Conservation (phyloP, 192 early-diverging fungal genomes). For the Jimgerdemannia lactiflua region DNA sequence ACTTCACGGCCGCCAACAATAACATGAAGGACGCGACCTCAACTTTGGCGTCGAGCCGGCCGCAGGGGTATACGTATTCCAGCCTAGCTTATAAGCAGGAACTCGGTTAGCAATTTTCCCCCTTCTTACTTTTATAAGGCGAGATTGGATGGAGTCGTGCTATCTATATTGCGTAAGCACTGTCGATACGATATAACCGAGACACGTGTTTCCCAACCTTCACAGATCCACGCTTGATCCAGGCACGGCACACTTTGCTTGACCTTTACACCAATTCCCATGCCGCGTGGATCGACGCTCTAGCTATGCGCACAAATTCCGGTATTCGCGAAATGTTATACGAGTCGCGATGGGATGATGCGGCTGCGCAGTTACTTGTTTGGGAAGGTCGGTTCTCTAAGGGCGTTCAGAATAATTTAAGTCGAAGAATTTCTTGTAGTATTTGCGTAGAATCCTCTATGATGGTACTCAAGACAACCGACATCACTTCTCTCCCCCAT, state of each 20-base stretch:
- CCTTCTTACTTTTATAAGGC: too few relatives aligned
- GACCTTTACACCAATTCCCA: not conserved
- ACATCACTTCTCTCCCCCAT: slow-evolving; percentile 1
- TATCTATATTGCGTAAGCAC: not conserved
- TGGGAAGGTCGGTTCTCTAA: slow-evolving; percentile 9
- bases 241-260: not conserved
- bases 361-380: not conserved
- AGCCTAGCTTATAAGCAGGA: not conserved
- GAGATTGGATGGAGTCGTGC: too few relatives aligned
- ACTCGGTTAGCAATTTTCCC: not conserved
- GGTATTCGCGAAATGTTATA: not conserved
- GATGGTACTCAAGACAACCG: not conserved
- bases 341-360: not conserved
- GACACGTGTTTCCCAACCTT: not conserved
- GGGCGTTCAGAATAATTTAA: too few relatives aligned
- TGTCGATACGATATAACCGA: not conserved
- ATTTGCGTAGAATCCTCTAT: too few relatives aligned
- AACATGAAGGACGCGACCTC: slow-evolving; percentile 3
- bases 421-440: too few relatives aligned
- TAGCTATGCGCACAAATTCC: not conserved
- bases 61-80: slow-evolving; percentile 6
- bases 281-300: not conserved
- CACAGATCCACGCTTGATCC: not conserved
- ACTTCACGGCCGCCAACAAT: not conserved
- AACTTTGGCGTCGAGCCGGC: slow-evolving; percentile 19